These are phyloP conservation scores for Hypoxylon sp. DNA, from an alignment of 2,329 filamentous ascomycete genomes.

Conservation along the genomic window DNA sequence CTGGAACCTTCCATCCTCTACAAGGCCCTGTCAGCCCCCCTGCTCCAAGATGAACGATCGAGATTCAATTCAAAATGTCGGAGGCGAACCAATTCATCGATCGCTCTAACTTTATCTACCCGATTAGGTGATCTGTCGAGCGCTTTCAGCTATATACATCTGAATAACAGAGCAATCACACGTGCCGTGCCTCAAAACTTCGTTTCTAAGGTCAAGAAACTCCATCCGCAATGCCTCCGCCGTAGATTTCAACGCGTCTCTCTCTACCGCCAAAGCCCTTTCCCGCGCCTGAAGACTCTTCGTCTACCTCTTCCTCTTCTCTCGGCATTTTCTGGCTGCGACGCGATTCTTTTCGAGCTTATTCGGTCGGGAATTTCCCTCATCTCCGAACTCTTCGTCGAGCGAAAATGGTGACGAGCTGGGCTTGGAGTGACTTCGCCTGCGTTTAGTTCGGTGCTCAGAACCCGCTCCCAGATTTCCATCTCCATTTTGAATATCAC, in stretches of 20 bases:
- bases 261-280: neutral
- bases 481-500: neutral
- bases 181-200: slow-evolving; percentile 27
- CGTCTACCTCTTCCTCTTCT: slow-evolving; percentile 24
- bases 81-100: neutral
- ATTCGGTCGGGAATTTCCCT: neutral
- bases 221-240: slow-evolving; percentile 22
- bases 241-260: slow-evolving; percentile 25
- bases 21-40: too few species aligned
- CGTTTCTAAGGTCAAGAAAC: slow-evolving; percentile 25
- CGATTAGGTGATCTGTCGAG: slow-evolving; percentile 9
- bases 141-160: slow-evolving; percentile 28
- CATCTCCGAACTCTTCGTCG: neutral
- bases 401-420: neutral
- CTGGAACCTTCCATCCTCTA: neutral
- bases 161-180: slow-evolving; percentile 26
- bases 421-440: neutral
- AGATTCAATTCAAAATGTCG: neutral
- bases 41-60: slow-evolving; percentile 7
- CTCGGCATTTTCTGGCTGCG: slow-evolving; percentile 26
- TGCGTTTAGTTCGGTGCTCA: neutral
- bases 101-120: neutral
- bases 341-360: slow-evolving; percentile 29
- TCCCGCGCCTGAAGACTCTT: slow-evolving; percentile 21
- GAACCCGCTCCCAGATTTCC: neutral